Conservation (phyloP, 164 flowering plant species). For the Saururus chinensis region DNA sequence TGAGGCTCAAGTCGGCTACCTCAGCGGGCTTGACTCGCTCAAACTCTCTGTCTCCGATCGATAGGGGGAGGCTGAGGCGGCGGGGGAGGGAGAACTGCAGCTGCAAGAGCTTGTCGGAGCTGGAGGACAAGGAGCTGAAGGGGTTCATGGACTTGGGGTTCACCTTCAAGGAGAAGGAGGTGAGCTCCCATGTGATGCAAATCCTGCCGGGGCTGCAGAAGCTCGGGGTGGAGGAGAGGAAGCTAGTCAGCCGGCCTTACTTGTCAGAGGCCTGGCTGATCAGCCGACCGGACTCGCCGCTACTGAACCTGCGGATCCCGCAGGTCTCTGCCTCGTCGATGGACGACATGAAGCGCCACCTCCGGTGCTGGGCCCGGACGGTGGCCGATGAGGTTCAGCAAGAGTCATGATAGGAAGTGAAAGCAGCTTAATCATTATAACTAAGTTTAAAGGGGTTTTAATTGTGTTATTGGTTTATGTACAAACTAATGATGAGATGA, state of each 20-base stretch:
- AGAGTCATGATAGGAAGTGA: neutral
- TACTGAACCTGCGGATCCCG: constrained; percentile 34
- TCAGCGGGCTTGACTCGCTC: constrained; percentile 8
- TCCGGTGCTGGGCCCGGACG: constrained; percentile 50
- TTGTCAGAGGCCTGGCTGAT: constrained; percentile 67
- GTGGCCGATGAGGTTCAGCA: constrained; percentile 39
- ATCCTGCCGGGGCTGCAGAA: constrained; percentile 54
- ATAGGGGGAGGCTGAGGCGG: neutral
- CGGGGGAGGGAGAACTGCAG: constrained; percentile 26
- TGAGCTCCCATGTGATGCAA: constrained; percentile 33
- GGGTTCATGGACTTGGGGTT: constrained; percentile 76
- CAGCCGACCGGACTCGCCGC: constrained; percentile 41
- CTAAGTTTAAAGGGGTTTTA: too few relatives aligned
- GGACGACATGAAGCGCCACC: constrained; percentile 52
- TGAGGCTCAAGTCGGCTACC: neutral
- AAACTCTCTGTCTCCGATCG: constrained; percentile 19
- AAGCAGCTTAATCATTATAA: neutral
- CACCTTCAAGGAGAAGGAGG: constrained; percentile 33
- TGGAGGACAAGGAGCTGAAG: constrained; percentile 58
- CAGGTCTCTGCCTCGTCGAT: constrained; percentile 13
- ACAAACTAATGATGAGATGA: too few relatives aligned
- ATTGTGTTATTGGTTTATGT: too few relatives aligned
- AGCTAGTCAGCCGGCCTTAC: constrained; percentile 36
- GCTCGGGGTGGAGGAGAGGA: constrained; percentile 12
- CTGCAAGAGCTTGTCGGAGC: constrained; percentile 38